Percentiles rank a stretch among this genome's conserved stretches.
Conservation (phyloP, 306 rosid genomes). For the Myrica gale region DNA sequence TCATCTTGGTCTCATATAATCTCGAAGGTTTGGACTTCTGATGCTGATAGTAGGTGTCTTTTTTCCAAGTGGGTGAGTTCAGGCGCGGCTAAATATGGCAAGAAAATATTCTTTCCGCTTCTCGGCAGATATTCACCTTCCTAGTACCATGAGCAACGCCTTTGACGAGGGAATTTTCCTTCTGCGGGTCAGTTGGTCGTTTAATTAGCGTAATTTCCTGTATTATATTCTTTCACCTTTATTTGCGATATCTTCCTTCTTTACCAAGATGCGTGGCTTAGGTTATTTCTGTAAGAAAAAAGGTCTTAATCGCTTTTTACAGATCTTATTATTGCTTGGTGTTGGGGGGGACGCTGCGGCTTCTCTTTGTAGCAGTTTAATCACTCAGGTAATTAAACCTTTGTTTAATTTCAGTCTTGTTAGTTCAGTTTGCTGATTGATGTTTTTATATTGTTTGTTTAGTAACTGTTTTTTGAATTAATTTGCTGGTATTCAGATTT, state of each 20-base stretch:
- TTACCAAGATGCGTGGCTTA: constrained; percentile 16
- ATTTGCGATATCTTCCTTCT: constrained; percentile 2
- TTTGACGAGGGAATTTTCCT: constrained; percentile 26
- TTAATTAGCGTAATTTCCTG: constrained; percentile 9
- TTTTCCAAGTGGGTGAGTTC: background rate
- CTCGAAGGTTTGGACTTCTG: background rate
- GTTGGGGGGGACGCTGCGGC: constrained; percentile 26
- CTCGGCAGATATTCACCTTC: constrained; percentile 17
- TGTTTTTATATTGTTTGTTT: background rate
- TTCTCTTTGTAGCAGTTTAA: constrained; percentile 21
- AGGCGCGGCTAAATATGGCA: constrained; percentile 31
- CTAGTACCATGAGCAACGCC: constrained; percentile 10
- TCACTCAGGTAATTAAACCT: constrained; percentile 35
- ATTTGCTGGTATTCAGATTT: background rate
- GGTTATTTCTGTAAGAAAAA: background rate
- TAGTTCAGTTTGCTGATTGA: constrained; percentile 17
- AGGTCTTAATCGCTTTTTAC: constrained; percentile 2
- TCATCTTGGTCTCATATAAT: background rate
- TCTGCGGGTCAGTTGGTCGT: constrained; percentile 26
- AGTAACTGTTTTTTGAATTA: too few relatives aligned
- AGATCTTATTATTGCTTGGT: constrained; percentile 24
- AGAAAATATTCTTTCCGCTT: constrained; percentile 29
- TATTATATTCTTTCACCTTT: constrained; percentile 17
- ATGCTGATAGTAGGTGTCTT: constrained; percentile 8
- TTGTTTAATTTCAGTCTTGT: background rate